These are phyloP conservation scores for Nicotiana benthamiana DNA, from an alignment of 257 asterid genomes.

Conservation along the genomic window DNA sequence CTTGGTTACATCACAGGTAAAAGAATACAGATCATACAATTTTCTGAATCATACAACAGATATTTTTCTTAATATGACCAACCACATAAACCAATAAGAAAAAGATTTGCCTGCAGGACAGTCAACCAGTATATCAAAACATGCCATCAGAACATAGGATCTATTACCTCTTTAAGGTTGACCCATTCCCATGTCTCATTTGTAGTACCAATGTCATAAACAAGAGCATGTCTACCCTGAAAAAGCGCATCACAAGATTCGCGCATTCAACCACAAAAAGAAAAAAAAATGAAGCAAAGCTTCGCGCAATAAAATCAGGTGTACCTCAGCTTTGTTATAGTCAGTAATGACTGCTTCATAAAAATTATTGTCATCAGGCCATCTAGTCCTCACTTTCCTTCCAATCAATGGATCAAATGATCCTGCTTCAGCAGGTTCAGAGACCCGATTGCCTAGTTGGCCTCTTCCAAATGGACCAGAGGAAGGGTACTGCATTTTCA, in stretches of 20 bases:
- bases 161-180: constrained; percentile 54
- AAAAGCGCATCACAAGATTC: constrained; percentile 15
- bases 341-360: constrained; percentile 84
- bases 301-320: neutral
- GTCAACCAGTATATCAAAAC: neutral
- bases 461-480: constrained; percentile 76
- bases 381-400: constrained; percentile 75
- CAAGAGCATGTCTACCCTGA: constrained; percentile 72
- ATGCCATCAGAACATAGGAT: constrained; percentile 9
- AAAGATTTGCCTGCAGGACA: constrained; percentile 1
- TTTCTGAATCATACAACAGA: neutral
- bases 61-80: neutral
- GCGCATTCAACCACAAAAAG: constrained; percentile 13
- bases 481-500: constrained; percentile 60
- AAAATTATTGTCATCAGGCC: constrained; percentile 96
- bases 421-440: constrained; percentile 57
- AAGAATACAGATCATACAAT: neutral
- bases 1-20: neutral
- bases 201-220: constrained; percentile 47
- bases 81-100: neutral
- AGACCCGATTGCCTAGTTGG: constrained; percentile 54
- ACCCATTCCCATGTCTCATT: constrained; percentile 71
- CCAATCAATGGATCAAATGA: constrained; percentile 58
- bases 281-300: neutral
- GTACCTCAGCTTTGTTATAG: constrained; percentile 60